Evolutionary conservation across 257 asterid species (phyloP).

Genomic region (Eucommia ulmoides): DNA sequence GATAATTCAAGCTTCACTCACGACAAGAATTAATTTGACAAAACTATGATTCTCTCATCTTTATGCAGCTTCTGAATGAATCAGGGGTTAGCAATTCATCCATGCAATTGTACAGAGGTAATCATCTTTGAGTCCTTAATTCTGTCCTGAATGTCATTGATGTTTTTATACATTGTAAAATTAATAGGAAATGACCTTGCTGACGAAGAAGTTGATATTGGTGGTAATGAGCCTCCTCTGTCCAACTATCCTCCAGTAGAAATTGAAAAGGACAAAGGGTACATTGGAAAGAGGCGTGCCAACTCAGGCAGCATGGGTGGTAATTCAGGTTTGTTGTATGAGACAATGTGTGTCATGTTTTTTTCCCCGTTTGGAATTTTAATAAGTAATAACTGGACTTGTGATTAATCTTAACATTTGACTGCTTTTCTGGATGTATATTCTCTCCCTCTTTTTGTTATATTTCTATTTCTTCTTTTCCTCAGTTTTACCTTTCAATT

Average conservation of each 20-base stretch:
- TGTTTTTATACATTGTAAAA: too few species aligned
- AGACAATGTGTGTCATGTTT: not conserved
- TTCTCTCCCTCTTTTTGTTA: not conserved
- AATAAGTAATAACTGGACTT: too few species aligned
- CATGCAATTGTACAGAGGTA: conserved; percentile 73
- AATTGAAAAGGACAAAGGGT: conserved; percentile 42
- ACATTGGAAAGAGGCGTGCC: conserved; percentile 27
- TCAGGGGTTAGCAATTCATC: conserved; percentile 88
- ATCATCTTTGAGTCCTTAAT: conserved; percentile 3
- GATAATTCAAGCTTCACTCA: not conserved
- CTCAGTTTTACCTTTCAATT: too few species aligned
- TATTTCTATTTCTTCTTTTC: too few species aligned
- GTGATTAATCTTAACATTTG: not conserved
- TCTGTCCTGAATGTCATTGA: conserved; percentile 5
- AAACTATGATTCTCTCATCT: conserved; percentile 2
- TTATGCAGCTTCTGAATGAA: conserved; percentile 72
- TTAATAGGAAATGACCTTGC: conserved; percentile 47
- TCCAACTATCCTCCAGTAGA: conserved; percentile 55
- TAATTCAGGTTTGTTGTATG: conserved; percentile 9
- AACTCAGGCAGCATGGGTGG: conserved; percentile 33
- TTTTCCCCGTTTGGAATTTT: not conserved
- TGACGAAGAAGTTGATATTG: conserved; percentile 76
- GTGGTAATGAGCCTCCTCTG: conserved; percentile 74
- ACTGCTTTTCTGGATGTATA: not conserved
- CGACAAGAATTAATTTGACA: not conserved